A percentile compares a stretch with the other conserved stretches of the same genome.
phyloP scores from a whole-genome alignment of 148 eudicot species.

The Selenicereus undatus region DNA sequence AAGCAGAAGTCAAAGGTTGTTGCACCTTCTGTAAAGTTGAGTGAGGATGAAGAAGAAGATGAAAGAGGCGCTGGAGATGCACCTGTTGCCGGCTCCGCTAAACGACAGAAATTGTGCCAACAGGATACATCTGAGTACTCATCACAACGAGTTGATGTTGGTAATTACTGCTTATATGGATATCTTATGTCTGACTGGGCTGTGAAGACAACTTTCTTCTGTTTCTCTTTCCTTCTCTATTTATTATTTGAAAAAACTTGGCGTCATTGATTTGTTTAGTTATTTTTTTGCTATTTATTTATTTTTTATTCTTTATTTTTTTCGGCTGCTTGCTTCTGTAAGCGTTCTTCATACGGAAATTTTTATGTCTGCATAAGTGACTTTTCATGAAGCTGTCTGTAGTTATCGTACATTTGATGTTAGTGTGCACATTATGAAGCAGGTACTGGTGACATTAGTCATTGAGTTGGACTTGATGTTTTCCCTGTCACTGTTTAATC shows the following conservation, averaged over 20 bases:
- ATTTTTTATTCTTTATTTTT: background rate
- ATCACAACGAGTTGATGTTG: slow-evolving; percentile 22
- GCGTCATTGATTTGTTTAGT: background rate
- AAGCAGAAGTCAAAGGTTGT: slow-evolving; percentile 70
- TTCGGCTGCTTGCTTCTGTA: background rate
- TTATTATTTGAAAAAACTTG: background rate
- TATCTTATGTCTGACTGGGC: slow-evolving; percentile 3
- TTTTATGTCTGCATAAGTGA: background rate
- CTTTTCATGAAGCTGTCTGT: background rate
- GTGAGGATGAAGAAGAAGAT: slow-evolving; percentile 62
- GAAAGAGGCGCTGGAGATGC: slow-evolving; percentile 26
- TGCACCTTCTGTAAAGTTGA: slow-evolving; percentile 60
- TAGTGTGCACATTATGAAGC: background rate
- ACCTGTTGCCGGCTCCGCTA: slow-evolving; percentile 13
- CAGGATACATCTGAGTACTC: slow-evolving; percentile 16
- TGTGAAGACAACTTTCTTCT: background rate
- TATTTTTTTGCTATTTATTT: background rate
- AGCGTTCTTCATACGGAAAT: background rate
- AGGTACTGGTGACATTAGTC: background rate
- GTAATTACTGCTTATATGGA: slow-evolving; percentile 14
- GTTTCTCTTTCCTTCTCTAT: background rate
- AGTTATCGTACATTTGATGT: too few species aligned
- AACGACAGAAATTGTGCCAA: slow-evolving; percentile 20
- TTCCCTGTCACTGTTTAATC: background rate
- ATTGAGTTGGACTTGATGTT: background rate